Conservation (phyloP, 2,329 filamentous ascomycete genomes). For the Diplodia seriata region DNA sequence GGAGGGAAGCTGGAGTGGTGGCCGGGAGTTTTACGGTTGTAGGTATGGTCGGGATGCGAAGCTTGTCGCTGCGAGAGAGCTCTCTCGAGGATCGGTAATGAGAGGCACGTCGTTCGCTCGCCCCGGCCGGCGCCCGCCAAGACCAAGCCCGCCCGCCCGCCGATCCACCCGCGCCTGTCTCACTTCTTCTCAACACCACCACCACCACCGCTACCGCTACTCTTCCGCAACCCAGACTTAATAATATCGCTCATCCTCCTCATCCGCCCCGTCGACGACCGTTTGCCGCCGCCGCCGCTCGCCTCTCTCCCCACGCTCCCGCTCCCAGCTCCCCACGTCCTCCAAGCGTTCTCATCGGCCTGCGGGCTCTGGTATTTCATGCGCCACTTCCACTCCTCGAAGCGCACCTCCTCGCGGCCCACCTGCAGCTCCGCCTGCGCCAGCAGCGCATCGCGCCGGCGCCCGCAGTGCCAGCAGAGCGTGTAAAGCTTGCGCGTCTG, state of each 20-base stretch:
- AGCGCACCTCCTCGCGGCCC: conserved; percentile 40
- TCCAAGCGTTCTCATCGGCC: conserved; percentile 41
- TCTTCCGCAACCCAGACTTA: conserved; percentile 25
- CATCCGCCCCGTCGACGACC: conserved; percentile 7
- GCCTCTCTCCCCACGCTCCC: background rate
- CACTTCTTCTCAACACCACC: background rate
- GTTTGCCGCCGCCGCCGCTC: background rate
- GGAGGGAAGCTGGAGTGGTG: background rate
- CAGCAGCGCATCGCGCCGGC: conserved; percentile 39
- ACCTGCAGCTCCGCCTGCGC: conserved; percentile 18
- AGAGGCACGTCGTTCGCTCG: conserved; percentile 29
- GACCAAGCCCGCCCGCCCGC: background rate
- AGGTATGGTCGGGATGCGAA: background rate
- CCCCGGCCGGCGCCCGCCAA: conserved; percentile 14
- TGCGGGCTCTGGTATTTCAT: conserved; percentile 46
- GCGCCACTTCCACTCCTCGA: conserved; percentile 52
- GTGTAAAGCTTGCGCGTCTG: conserved; percentile 44
- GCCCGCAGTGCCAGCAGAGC: conserved; percentile 45
- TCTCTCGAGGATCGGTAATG: conserved; percentile 15
- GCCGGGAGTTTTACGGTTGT: background rate
- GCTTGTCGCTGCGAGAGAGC: conserved; percentile 2
- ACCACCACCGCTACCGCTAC: background rate
- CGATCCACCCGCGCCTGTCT: conserved; percentile 5
- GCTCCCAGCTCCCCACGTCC: conserved; percentile 38
- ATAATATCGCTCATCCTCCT: conserved; percentile 26